Evolutionary conservation across 2,329 filamentous ascomycete species (phyloP).

Genomic region (Penicillium sp.): DNA sequence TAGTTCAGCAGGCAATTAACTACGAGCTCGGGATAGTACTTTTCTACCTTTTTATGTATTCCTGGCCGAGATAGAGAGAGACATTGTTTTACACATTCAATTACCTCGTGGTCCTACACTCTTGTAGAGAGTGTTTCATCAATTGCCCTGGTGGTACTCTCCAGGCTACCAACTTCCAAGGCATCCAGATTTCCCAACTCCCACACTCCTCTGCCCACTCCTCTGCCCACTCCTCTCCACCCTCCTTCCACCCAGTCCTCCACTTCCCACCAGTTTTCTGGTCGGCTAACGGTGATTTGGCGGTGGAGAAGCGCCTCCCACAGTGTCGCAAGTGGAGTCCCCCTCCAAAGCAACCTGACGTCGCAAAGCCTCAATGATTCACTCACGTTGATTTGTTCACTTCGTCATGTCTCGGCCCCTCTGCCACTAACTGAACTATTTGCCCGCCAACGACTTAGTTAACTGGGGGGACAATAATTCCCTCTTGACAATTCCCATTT

Average conservation of each 20-base stretch:
- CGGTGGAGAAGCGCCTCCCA: background rate
- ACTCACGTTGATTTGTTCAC: background rate
- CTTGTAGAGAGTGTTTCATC: too few species aligned
- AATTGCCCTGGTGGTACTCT: background rate
- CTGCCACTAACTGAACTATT: conserved; percentile 2
- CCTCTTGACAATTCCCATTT: too few species aligned
- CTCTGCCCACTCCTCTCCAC: conserved; percentile 2
- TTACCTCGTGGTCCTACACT: background rate
- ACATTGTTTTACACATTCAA: background rate
- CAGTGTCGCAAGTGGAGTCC: conserved; percentile 2
- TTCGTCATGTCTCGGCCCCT: conserved; percentile 3
- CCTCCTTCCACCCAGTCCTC: background rate
- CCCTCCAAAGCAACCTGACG: background rate
- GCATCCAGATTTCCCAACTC: conserved; percentile 5
- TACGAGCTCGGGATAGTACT: background rate
- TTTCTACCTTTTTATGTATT: background rate
- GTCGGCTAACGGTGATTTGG: conserved; percentile 1
- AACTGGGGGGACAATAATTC: too few species aligned
- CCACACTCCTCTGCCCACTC: background rate
- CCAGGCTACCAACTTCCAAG: background rate
- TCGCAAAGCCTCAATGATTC: conserved; percentile 5
- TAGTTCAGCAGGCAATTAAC: background rate
- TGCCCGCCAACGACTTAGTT: background rate
- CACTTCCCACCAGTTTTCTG: conserved; percentile 1
- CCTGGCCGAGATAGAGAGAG: background rate